phyloP scores from a whole-genome alignment of 768 basidiomycete species.

The Tricholoma hemisulphureum region DNA sequence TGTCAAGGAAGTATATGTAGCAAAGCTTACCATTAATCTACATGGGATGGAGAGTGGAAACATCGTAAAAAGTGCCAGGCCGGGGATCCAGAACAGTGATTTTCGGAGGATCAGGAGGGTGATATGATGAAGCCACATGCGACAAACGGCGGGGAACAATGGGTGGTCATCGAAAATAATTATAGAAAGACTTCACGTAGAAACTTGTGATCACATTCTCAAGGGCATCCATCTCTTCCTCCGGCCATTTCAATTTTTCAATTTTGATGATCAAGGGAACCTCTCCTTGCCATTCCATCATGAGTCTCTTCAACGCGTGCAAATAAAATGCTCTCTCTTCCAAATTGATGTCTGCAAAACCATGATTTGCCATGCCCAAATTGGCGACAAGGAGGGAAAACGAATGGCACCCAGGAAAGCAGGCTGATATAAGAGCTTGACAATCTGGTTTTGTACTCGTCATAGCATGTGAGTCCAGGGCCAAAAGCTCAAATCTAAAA shows the following conservation, averaged over 20 bases:
- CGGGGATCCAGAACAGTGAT: not conserved
- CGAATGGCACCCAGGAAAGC: not conserved
- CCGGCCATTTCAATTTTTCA: not conserved
- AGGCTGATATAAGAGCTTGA: not conserved
- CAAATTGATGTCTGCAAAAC: slow-evolving; percentile 1
- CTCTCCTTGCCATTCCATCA: not conserved
- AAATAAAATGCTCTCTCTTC: not conserved
- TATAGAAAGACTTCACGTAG: not conserved
- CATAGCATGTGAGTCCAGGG: slow-evolving; percentile 14
- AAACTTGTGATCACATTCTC: not conserved
- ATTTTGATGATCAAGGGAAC: not conserved
- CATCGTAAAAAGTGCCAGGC: not conserved
- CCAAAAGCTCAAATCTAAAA: slow-evolving; percentile 18
- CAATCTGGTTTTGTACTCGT: not conserved
- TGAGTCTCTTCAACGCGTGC: not conserved
- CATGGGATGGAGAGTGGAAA: not conserved
- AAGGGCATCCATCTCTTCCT: not conserved
- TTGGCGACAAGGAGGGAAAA: not conserved
- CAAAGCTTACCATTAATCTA: not conserved
- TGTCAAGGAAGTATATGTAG: not conserved
- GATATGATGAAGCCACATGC: not conserved
- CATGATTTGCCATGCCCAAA: slow-evolving; percentile 7
- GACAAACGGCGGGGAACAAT: not conserved
- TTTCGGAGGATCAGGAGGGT: not conserved
- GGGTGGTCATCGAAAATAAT: not conserved